A percentile compares a stretch with the other conserved stretches of the same genome.
Conservation (phyloP, 2,329 filamentous ascomycete genomes). For the Akanthomyces lecanii region DNA sequence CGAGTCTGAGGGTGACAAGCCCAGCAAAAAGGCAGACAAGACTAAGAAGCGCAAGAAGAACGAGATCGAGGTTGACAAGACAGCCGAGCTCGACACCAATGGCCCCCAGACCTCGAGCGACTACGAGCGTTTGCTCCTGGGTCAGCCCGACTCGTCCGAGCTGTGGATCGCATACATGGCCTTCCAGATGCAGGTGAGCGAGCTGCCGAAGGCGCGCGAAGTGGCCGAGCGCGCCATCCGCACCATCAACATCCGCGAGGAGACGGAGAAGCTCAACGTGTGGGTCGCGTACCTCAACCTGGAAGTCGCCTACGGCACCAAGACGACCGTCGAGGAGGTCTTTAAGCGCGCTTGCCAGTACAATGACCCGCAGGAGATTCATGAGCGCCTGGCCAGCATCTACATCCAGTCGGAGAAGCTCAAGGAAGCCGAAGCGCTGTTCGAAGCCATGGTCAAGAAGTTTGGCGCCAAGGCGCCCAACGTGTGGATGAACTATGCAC, state of each 20-base stretch:
- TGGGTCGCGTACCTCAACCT: slow-evolving; percentile 95
- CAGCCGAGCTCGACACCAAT: slow-evolving; percentile 83
- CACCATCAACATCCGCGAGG: slow-evolving; percentile 86
- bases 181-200: slow-evolving; percentile 91
- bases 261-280: slow-evolving; percentile 88
- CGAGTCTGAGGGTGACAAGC: slow-evolving; percentile 39
- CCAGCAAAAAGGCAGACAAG: slow-evolving; percentile 48
- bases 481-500: slow-evolving; percentile 92
- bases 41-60: slow-evolving; percentile 73
- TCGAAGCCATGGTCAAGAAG: slow-evolving; percentile 83
- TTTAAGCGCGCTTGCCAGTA: slow-evolving; percentile 93
- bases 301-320: slow-evolving; percentile 83
- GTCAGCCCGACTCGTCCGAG: slow-evolving; percentile 86
- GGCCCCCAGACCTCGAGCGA: slow-evolving; percentile 88
- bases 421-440: slow-evolving; percentile 83
- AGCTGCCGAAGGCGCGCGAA: slow-evolving; percentile 81
- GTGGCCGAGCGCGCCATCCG: slow-evolving; percentile 86
- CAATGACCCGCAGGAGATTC: slow-evolving; percentile 85
- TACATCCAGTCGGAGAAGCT: slow-evolving; percentile 85
- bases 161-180: slow-evolving; percentile 98
- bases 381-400: slow-evolving; percentile 86
- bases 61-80: slow-evolving; percentile 80
- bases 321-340: slow-evolving; percentile 75
- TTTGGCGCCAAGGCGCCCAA: slow-evolving; percentile 74
- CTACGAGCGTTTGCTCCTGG: slow-evolving; percentile 88